Percentiles rank a stretch among this genome's conserved stretches.
phyloP scores from a whole-genome alignment of 2,329 filamentous ascomycete species.

The Kalmusia sp. region DNA sequence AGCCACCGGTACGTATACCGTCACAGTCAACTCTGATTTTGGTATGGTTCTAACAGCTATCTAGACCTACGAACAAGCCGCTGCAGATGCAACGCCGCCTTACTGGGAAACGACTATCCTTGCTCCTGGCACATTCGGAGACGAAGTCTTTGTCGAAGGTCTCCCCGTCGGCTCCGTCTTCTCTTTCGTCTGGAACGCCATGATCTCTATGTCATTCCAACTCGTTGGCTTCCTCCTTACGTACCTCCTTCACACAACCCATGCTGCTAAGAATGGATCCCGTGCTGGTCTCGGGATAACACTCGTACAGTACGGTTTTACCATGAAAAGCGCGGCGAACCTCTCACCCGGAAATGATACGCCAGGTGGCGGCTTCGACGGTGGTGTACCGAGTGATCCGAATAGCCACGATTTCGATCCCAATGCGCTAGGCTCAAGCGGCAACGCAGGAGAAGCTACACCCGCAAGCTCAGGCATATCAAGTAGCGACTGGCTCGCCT shows the following conservation, averaged over 20 bases:
- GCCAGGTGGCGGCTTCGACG: conserved; percentile 58
- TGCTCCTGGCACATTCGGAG: conserved; percentile 86
- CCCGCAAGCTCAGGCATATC: conserved; percentile 63
- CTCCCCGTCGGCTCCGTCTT: conserved; percentile 90
- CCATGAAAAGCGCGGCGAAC: conserved; percentile 74
- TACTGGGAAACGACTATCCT: conserved; percentile 99
- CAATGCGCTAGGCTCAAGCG: conserved; percentile 61
- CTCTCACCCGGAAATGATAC: conserved; percentile 44
- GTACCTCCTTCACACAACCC: conserved; percentile 96
- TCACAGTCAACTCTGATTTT: background rate
- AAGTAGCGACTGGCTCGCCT: conserved; percentile 87
- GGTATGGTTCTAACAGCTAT: conserved; percentile 42
- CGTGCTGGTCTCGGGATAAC: conserved; percentile 93
- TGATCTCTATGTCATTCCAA: conserved; percentile 98
- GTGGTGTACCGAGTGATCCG: conserved; percentile 79
- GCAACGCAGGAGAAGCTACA: conserved; percentile 36
- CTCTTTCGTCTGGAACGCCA: conserved; percentile 85
- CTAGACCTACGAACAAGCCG: conserved; percentile 97
- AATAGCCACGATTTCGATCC: conserved; percentile 91
- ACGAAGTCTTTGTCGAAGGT: conserved; percentile 97
- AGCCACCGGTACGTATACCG: conserved; percentile 78
- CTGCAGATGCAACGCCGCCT: conserved; percentile 91
- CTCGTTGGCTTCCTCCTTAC: conserved; percentile 97
- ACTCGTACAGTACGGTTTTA: conserved; percentile 95
- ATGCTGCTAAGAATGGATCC: conserved; percentile 97